Conservation (phyloP, 2,329 filamentous ascomycete genomes). For the Emergomyces orientalis region DNA sequence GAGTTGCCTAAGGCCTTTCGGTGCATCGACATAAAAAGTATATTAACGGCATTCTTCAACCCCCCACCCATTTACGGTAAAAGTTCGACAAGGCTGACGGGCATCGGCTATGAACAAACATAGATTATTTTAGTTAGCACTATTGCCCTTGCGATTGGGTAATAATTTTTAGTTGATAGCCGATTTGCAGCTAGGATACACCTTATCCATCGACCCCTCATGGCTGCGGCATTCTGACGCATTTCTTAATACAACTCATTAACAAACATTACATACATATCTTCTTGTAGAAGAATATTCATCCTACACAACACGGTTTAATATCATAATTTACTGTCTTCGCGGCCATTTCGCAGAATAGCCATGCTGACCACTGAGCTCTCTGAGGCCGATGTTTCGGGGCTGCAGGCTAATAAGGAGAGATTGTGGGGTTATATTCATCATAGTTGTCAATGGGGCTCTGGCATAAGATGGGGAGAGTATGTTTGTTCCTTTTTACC, state of each 20-base stretch:
- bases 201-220: no score
- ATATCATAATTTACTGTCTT: neutral
- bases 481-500: conserved; percentile 35
- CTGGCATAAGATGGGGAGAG: conserved; percentile 58
- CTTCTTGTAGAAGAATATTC: no score
- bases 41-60: no score
- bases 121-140: no score
- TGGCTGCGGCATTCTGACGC: no score
- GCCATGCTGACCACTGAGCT: conserved; percentile 36
- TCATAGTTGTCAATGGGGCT: conserved; percentile 57
- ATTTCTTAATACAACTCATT: no score
- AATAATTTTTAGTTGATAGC: neutral
- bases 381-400: conserved; percentile 43
- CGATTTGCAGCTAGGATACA: neutral
- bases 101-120: neutral
- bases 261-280: no score
- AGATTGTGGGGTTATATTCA: conserved; percentile 57
- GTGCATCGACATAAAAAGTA: no score
- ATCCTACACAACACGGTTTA: neutral
- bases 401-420: conserved; percentile 48
- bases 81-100: neutral
- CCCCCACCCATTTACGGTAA: neutral
- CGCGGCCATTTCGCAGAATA: conserved; percentile 3
- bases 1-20: no score
- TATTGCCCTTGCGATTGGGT: no score